phyloP scores from a whole-genome alignment of 495 filamentous ascomycete genomes.

The Talaromyces trachyspermus region DNA sequence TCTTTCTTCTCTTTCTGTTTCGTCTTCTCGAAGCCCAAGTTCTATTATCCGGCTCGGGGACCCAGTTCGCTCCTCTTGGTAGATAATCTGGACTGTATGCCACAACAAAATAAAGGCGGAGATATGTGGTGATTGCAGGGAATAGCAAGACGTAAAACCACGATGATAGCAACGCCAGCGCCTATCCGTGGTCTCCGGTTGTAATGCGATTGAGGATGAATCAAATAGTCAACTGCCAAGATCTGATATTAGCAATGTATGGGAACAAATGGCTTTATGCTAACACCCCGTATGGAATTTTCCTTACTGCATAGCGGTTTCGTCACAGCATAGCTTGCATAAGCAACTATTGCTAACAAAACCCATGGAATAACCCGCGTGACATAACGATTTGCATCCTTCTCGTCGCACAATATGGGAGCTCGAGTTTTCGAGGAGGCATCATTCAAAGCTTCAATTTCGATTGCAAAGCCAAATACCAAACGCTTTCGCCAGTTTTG shows the following conservation, averaged over 20 bases:
- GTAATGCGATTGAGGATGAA: constrained; percentile 41
- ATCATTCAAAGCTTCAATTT: background rate
- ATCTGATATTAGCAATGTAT: no score
- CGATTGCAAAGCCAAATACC: no score
- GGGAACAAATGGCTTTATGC: no score
- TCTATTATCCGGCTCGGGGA: constrained; percentile 14
- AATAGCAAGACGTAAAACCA: constrained; percentile 62
- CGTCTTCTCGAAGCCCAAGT: constrained; percentile 9
- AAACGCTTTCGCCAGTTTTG: background rate
- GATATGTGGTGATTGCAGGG: constrained; percentile 57
- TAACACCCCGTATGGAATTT: no score
- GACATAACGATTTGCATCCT: constrained; percentile 43
- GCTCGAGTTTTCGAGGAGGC: constrained; percentile 1
- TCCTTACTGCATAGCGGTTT: constrained; percentile 49
- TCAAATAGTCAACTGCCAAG: constrained; percentile 54
- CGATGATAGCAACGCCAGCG: constrained; percentile 59
- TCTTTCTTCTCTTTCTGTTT: background rate
- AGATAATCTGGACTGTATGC: constrained; percentile 62
- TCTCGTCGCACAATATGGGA: constrained; percentile 21
- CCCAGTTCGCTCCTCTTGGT: constrained; percentile 45
- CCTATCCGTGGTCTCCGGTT: constrained; percentile 35
- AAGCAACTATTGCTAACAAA: constrained; percentile 50
- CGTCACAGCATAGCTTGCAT: constrained; percentile 56
- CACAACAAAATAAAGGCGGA: constrained; percentile 59
- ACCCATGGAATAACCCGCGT: constrained; percentile 53